Evolutionary conservation across 163 green algal species (phyloP), one percentile per base, ranked within the genome.

Genomic region (Picocystis sp.): DNA sequence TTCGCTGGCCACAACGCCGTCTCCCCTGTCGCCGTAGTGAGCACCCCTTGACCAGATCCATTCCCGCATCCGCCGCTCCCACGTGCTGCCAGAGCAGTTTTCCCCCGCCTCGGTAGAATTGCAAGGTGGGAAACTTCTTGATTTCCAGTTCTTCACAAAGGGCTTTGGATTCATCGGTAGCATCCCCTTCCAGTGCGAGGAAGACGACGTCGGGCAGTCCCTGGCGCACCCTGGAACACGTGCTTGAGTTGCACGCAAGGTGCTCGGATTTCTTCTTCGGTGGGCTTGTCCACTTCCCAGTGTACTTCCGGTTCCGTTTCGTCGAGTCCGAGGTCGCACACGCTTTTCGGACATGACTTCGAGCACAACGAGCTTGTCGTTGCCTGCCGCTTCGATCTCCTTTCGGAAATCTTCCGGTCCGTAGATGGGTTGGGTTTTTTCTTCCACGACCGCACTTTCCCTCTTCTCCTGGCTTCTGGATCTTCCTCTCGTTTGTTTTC

Each of bases 31-130:
- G 19, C 70, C 74, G 47, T 69, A 83, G 53, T 69, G 43, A 83
- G 55, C 38, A 83, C 74, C 21, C 67, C 72, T 58, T 86, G 74
- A 3, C 72, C 69, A 81, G 25, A 23, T 74, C 69, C 43, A 77
- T 62, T 19, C 81, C 66, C 62, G 86, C 58, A 33, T 71, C 47
- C 22, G 68, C 34, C 3, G 75, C 60, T 22, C 80, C 81, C 0
- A 59, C 55, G 62, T 91, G 78, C 68, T 91, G 72, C 81, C 81
- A 90, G 43, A 91, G 52, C 65, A 77, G 57, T 53, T 80, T 60
- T 43, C n/a, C n/a, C n/a, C 67, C 70, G 12, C 68, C 35, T 21
- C 61, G 51, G 60, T 74, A 91, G 46, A 90, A 90, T 67, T 90
- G 81, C 24, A 91, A 42, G 2, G 75, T 87, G 9, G 81, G 81